Base-by-base conservation (phyloP, 2,329 filamentous ascomycete genomes). In the Leptographium flavum region DNA sequence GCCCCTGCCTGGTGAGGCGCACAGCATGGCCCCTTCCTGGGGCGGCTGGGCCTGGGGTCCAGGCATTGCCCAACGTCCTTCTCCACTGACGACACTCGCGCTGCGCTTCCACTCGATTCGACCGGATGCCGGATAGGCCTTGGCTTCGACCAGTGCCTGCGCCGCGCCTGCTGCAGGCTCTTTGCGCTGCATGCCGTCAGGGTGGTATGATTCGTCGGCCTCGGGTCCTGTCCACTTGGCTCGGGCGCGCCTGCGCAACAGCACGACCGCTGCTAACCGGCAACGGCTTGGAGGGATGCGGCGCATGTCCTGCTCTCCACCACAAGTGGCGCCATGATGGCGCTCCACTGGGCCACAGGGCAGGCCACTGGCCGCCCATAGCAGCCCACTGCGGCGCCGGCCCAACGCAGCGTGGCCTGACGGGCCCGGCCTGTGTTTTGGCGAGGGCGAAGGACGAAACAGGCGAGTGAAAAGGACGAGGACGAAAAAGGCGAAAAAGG, bases 121-220 rank as follows among this genome's bases (percentile, higher is more conserved):
- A n/a, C n/a, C n/a, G n/a, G n/a, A 28, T 28, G 13, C 35, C 35
- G 35, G 35, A 25, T 23, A 23, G 22, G 35, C 19, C 35, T 37
- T 21, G 35, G 35, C 35, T 23, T 37, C 35, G 13, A 37, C 11
- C 13, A 22, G n/a, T 21, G 11, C 8, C 33, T 21, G 19, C 8
- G 33, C 19, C 19, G 8, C 27, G 7, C 17, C 2, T 19, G 35
- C 35, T 15, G 13, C 15, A 21, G 21, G 22, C 35, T 37, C 19
- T 19, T 14, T 27, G 15, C 17, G n/a, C 28, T n/a, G 11, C 39
- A 27, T 25, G 11, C 4, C 17, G 27, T 32, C 7, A 9, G n/a
- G 11, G 30, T 42, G 40, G 40, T 42, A 30, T 42, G 40, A 42
- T 42, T 42, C 40, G 40, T 17, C 40, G 30, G 40, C 11, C 25